Base-by-base conservation (phyloP, 2,329 filamentous ascomycete genomes). In the Trichoderma harzianum region DNA sequence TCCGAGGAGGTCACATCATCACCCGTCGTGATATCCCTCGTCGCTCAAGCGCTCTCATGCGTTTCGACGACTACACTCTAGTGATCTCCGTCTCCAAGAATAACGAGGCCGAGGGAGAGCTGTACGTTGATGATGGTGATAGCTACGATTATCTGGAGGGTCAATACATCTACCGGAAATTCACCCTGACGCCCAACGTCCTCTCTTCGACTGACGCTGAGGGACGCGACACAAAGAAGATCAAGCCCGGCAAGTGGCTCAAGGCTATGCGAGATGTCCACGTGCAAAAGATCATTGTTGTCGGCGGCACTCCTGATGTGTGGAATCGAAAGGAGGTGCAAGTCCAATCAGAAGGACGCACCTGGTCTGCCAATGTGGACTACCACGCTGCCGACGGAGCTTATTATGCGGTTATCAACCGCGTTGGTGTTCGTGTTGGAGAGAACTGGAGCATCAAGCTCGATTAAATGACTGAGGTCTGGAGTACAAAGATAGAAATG, bases 61-160 rank as follows among this genome's bases (percentile, higher is more conserved):
- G 90, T 77, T 97, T 91, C 81, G 96, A 99, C 80, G 95, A 97
- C 53, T 97, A 97, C 84, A 99, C 96, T 0, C 88, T 99, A 1
- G 91, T 99, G 2, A 86, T 98, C 3, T 75, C 80, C 1, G 85
- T 97, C 36, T 90, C 92, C 68, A 89, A 91, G 76, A 73, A 75
- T 63, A 85, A 83, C 24, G 71, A 78, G 6, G 94, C 95, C 0
- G 88, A 91, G 62, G 96, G 96, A 32, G 91, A 92, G 63, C 84
- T 99, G 8, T 99, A 99, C 78, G 86, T 94, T 34, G 96, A 99
- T 78, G 96, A 99, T 75, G 96, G 96, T 62, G 95, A 98, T 82
- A 93, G 92, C 1, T 99, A 95, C 76, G 94, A 97, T 70, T 94
- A 93, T 79, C 86, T 97, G 80, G 85, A 90, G 74, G 95, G 95